Conservation (phyloP, 306 rosid genomes). For the Senna siamea region DNA sequence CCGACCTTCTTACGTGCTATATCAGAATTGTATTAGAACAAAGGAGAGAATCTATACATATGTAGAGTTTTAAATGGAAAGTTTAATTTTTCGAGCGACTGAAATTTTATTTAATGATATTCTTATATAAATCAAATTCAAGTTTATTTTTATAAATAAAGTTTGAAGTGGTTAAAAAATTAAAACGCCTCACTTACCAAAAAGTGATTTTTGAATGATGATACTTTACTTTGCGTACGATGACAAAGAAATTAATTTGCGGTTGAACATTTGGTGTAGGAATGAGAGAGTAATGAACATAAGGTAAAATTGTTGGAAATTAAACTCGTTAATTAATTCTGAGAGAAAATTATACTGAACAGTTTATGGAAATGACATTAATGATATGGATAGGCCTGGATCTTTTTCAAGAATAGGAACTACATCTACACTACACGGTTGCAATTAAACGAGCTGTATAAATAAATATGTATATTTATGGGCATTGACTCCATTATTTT, state of each 20-base stretch:
- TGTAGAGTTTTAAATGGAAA: no score
- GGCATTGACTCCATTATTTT: slow-evolving; percentile 1
- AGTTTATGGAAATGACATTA: not conserved
- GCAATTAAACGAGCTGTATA: not conserved
- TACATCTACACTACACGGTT: not conserved
- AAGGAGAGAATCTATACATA: no score
- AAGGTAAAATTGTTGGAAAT: not conserved
- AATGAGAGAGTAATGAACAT: not conserved
- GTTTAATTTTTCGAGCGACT: no score
- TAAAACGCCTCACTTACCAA: no score
- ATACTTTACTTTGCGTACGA: not conserved
- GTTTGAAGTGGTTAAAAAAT: no score
- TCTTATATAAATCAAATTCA: no score
- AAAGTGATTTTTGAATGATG: not conserved
- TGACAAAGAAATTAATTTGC: not conserved
- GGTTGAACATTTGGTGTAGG: not conserved
- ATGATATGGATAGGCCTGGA: not conserved
- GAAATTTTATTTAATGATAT: no score
- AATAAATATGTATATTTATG: not conserved
- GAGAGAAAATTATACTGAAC: not conserved
- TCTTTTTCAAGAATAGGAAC: not conserved
- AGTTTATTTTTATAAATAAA: no score
- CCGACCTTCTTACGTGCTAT: no score
- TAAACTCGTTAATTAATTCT: not conserved
- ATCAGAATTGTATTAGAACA: no score